Evolutionary conservation across 495 filamentous ascomycete species (phyloP), one percentile per base, ranked within the genome.

Genomic region (Apodospora peruviana): DNA sequence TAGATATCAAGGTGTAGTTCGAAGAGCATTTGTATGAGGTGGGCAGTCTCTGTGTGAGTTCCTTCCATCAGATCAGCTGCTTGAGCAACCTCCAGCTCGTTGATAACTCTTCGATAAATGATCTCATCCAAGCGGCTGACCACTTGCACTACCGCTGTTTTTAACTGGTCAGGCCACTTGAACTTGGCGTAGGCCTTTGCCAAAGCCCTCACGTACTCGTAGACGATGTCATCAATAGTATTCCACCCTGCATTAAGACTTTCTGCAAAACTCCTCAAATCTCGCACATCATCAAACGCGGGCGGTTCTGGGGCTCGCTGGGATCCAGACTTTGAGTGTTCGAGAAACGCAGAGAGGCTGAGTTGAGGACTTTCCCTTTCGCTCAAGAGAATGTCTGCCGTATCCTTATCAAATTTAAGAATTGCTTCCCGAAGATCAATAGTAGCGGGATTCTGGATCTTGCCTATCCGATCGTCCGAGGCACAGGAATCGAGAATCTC

Each of bases 1-100:
- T 87, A 95, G 7, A 90, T 73, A 47, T 96, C 91, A 2, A 98
- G 72, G 57, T 96, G 89, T 8, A 99, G 72, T 63, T 99, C 93
- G 51, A 90, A 91, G 1, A 94, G 70, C 45, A 84, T 83, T 56
- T 96, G 80, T 1, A 84, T 73, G 61, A 91, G 79, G n/a, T 79
- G 71, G 45, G 73, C 69, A 5, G 71, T 50, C 40, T 61, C 62
- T n/a, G 35, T 29, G 12, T 60, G 12, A 7, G 42, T 32, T 18
- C 65, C 50, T 10, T 48, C 40, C 16, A 48, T 40, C 24, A 67
- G 45, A 11, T 53, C 59, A 25, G 42, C 40, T n/a, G 46, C 23
- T 7, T 40, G 51, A 18, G 72, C 56, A 3, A 51, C 25, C 40
- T 62, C 57, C 2, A 82, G 61, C 32, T 75, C 70, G 22, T 78